These are phyloP conservation scores for Torulaspora quercuum DNA, from an alignment of 805 yeast genomes.

Conservation along the genomic window DNA sequence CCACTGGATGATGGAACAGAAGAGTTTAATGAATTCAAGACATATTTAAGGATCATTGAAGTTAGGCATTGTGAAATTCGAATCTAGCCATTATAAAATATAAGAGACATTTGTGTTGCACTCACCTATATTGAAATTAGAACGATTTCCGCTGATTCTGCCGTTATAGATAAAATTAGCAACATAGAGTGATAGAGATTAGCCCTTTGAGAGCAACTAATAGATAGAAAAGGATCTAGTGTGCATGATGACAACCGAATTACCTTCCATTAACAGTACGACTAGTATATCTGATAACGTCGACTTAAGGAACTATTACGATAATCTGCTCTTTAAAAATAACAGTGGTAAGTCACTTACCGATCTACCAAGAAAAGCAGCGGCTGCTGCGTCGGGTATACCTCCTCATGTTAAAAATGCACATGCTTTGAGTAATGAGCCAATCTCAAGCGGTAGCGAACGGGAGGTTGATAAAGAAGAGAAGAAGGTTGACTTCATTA, in stretches of 20 bases:
- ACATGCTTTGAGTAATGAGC: conserved; percentile 7
- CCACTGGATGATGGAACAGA: too few relatives aligned
- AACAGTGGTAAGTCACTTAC: conserved; percentile 35
- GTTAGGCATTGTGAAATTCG: too few relatives aligned
- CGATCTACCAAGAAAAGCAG: conserved; percentile 29
- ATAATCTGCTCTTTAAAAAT: conserved; percentile 34
- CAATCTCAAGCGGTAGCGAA: conserved; percentile 1
- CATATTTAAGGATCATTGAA: too few relatives aligned
- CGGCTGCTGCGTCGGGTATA: conserved; percentile 8
- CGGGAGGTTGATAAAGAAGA: conserved; percentile 3
- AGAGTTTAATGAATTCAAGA: too few relatives aligned
- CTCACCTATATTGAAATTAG: too few relatives aligned
- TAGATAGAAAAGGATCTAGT: too few relatives aligned
- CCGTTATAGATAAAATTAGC: conserved; percentile 3
- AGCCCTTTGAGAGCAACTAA: too few relatives aligned
- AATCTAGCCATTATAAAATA: too few relatives aligned
- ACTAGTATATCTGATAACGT: conserved; percentile 37
- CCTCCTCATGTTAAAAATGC: conserved; percentile 10
- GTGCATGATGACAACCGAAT: conserved; percentile 20
- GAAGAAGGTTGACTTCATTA: conserved; percentile 27
- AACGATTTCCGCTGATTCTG: too few relatives aligned
- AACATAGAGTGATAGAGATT: conserved; percentile 2
- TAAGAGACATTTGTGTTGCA: too few relatives aligned
- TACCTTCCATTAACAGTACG: conserved; percentile 35
- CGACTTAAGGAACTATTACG: conserved; percentile 35